Base-by-base conservation (phyloP, 169 alveolate genomes). In the Plasmodium inui region DNA sequence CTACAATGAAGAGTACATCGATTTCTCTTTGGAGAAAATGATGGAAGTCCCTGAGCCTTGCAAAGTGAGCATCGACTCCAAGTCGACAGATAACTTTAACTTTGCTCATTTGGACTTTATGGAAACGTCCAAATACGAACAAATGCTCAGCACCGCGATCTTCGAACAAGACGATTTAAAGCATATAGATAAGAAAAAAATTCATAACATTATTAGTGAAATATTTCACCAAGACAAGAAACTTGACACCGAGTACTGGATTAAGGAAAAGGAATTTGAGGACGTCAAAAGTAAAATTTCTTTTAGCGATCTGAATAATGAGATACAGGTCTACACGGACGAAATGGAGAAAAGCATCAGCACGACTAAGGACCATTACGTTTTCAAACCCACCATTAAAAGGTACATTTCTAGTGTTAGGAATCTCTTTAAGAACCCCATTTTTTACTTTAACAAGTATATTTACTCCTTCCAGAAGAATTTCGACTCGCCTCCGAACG, bases 361-460 rank as follows among this genome's bases (percentile, higher is more conserved):
- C 26, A 67, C 32, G 17, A 19, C 46, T 61, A 26, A 39, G n/a
- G 89, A 89, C 7, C 12, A 89, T 89, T 89, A 57, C 55, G 22
- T 39, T 5, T 89, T 89, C 82, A 89, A 89, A 89, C 89, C 94
- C 10, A 89, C 73, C 53, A 89, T 89, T 28, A 89, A 79, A 41
- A 78, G 89, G n/a, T 78, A 57, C 22, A 61, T 79, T 61, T 32
- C 70, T 0, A 80, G 94, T 79, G 82, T 89, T 34, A 57, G 72
- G 17, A 89, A 78, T 8, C 90, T 89, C 32, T 78, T 89, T 79
- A 80, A 70, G 30, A 89, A 78, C 72, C 39, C 82, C 9, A 89
- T 89, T 89, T 89, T 89, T 79, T 39, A 89, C 46, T 89, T 89
- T 30, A 80, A 89, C 50, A 79, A 89, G 50, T 89, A 89, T 89